Evolutionary conservation across 2,329 filamentous ascomycete genomes (phyloP), one percentile per base, ranked within the genome.

Genomic region (Cladophialophora exuberans): DNA sequence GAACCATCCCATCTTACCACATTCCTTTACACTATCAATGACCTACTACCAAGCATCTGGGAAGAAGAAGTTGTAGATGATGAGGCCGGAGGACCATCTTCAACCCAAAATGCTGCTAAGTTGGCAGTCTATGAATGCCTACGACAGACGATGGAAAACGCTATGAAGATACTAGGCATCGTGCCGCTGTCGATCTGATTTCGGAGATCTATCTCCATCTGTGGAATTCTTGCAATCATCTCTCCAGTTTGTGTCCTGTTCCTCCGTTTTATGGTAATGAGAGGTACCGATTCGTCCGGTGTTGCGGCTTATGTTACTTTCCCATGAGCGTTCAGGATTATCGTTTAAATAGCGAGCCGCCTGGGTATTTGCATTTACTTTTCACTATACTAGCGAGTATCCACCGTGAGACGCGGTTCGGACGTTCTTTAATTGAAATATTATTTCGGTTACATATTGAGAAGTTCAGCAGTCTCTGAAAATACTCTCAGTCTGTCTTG

Each of bases 121-220:
- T 83, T 90, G 80, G 88, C 88, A 9, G 74, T 96, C 64, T 96
- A 95, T 70, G 84, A 87, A 63, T 79, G 86, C 2, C 87, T 89
- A 5, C 82, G 87, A 66, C 84, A 86, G 57, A 89, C 93, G 30
- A 76, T 96, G 60, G 81, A 81, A 66, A 96, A 94, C 71, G 90
- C 89, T 58, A 95, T 96, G 90, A 81, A 81, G 60, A 72, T 95
- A 65, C 76, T 96, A 62, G 90, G 90, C 1, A 75, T 96, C 69
- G 85, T 79, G 49, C 90, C 90, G 7, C 86, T 96, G 43, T 85
- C 93, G 25, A 36, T n/a, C 18, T 48, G 45, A 48, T 22, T 13
- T n/a, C 13, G 10, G 26, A 36, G 45, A 38, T 15, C 20, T 23
- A 17, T 18, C 26, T 38, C 18, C 2, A 18, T 7, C 23, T 48